Evolutionary conservation across 495 filamentous ascomycete genomes (phyloP), one percentile per base, ranked within the genome.

Genomic region (Jackrogersella minutella): DNA sequence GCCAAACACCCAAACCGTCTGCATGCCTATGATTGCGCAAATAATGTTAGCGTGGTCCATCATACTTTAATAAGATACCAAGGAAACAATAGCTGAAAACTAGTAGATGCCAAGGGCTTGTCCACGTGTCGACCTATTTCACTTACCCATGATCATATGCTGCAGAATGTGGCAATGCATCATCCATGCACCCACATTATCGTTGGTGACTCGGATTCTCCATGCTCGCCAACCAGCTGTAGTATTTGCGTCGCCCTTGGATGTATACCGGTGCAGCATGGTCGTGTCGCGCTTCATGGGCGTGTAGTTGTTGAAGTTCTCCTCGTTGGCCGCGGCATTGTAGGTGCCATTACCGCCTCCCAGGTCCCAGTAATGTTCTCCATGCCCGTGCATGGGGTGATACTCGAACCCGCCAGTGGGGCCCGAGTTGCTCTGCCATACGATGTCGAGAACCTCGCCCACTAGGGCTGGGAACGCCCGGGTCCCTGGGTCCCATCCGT

Each of bases 311-410:
- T 68, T 57, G 33, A 86, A 76, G 55, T 73, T 78, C 34, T 73
- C 68, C 40, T 88, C 83, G 66, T 88, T 87, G 1, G 73, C 79
- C 0, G 74, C 77, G 0, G 81, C 70, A 55, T 87, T 76, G 68
- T 87, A 88, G 3, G 71, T 76, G 4, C 87, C 87, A 13, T 81
- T 78, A 1, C 87, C 86, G 49, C 79, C 71, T 10, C 87, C 87
- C 9, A 88, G 71, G 66, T 88, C 86, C 68, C 82, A 88, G 59
- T 79, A 80, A 62, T 87, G 86, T 40, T 79, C 71, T 7, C 86
- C 84, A 68, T 88, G 87, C 0, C 76, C 79, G 64, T 89, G 87
- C 73, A 84, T 88, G 2, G 87, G 87, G 56, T 90, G 87, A 1
- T 77, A 76, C 49, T 88, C 83, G n/a, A 85, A 74, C 2, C 77